These are phyloP conservation scores for Cajanus cajan DNA, from an alignment of 306 rosid species.

Conservation along the genomic window DNA sequence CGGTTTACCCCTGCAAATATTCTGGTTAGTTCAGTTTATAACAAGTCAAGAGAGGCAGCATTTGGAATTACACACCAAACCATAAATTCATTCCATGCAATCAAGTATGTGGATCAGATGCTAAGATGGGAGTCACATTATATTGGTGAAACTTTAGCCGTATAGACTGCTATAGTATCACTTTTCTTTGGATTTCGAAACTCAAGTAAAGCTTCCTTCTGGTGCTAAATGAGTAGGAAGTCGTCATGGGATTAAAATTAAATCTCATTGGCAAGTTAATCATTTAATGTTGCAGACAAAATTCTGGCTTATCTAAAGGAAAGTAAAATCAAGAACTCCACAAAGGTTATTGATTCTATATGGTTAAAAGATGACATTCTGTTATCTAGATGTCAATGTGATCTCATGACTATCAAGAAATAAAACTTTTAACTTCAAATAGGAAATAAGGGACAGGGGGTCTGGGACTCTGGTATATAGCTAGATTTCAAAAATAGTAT, in stretches of 20 bases:
- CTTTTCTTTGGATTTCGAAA: not conserved
- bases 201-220: no score
- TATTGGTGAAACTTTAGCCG: not conserved
- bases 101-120: not conserved
- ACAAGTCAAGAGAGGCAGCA: conserved; percentile 8
- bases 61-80: conserved; percentile 7
- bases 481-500: not conserved
- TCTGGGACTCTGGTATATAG: not conserved
- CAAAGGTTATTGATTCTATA: conserved; percentile 7
- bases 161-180: not conserved
- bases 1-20: conserved; percentile 71
- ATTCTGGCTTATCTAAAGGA: not conserved
- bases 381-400: not conserved
- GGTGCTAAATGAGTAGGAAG: no score
- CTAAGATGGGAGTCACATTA: not conserved
- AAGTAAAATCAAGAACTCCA: conserved; percentile 5
- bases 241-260: not conserved
- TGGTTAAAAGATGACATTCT: conserved; percentile 2
- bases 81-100: not conserved
- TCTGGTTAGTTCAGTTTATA: conserved; percentile 14
- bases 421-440: not conserved
- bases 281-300: not conserved
- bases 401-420: not conserved
- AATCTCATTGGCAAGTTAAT: not conserved
- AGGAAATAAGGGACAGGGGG: not conserved